Base-by-base conservation (phyloP, 1,284 basidiomycete genomes). In the Puccinia polysora region DNA sequence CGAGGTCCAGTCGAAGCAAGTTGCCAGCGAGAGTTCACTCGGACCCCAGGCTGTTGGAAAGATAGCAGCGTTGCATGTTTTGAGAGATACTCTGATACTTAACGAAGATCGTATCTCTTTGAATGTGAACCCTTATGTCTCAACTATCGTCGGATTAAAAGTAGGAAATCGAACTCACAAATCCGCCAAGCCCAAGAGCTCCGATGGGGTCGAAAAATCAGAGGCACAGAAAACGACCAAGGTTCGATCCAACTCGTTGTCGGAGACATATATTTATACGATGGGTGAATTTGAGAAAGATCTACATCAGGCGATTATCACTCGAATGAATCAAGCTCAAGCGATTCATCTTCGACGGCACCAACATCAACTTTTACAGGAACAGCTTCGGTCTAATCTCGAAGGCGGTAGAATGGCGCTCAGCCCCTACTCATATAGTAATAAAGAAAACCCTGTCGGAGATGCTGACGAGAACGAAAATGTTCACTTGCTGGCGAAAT, bases 21-120 rank as follows among this genome's bases (percentile, higher is more conserved):
- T 0, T 28, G 32, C 38, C 3, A 49, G 18, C 8, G 28, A 58
- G 10, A 4, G 5, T 1, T 5, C 2, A 28, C 59, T 18, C 49
- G 73, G 72, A 56, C 75, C 77, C 28, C 64, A 32, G 32, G 59
- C 59, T 4, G 87, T 90, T 0, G 86, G 88, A 2, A 85, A 89
- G 75, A 83, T 83, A 2, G 83, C 91, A 40, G 86, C 89, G 4
- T 87, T 95, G 78, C 86, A 85, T 74, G 88, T 91, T 14, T 82
- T 96, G 52, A 89, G 91, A 73, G 90, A 95, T 76, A 88, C 88
- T 0, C 82, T 96, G 58, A 86, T 92, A 28, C 74, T 77, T 3
- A 77, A 78, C 12, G 79, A 81, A 30, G 77, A 78, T n/a, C 74
- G 74, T 1, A 47, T 65, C 7, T 62, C 71, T 0, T 53, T 73